Percentiles rank a stretch among this genome's conserved stretches.
Conservation (phyloP, 2,329 filamentous ascomycete genomes). For the Aspergillus carbonarius region DNA sequence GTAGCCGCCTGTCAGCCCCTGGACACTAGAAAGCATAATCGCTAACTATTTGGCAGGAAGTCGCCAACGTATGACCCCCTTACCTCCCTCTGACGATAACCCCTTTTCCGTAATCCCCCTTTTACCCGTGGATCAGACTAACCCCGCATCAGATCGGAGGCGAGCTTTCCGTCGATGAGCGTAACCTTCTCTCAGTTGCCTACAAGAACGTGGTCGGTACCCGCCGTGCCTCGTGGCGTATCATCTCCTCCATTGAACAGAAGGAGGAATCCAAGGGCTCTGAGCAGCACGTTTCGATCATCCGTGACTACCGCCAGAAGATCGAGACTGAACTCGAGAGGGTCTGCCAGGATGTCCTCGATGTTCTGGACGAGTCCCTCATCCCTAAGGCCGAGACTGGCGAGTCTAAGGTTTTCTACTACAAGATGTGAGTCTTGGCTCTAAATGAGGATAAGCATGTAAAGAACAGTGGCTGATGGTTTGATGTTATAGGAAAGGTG, state of each 20-base stretch:
- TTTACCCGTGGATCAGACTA: slow-evolving; percentile 14
- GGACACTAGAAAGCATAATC: slow-evolving; percentile 22
- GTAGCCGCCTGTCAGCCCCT: slow-evolving; percentile 29
- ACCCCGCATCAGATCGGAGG: slow-evolving; percentile 56
- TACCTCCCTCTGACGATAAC: slow-evolving; percentile 5
- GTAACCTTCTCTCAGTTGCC: slow-evolving; percentile 94
- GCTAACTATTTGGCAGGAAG: slow-evolving; percentile 63
- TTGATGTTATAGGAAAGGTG: slow-evolving; percentile 79
- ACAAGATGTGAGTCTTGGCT: slow-evolving; percentile 88
- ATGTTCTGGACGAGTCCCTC: slow-evolving; percentile 87
- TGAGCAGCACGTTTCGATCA: slow-evolving; percentile 89
- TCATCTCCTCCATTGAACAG: slow-evolving; percentile 99
- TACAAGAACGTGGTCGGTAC: slow-evolving; percentile 99
- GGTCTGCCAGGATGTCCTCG: slow-evolving; percentile 96
- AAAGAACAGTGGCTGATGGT: slow-evolving; percentile 81
- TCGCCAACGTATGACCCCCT: slow-evolving; percentile 71
- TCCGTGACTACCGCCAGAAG: slow-evolving; percentile 97
- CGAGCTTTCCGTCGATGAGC: slow-evolving; percentile 68
- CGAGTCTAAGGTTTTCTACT: slow-evolving; percentile 99
- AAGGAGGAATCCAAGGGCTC: slow-evolving; percentile 99
- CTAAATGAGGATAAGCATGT: not conserved
- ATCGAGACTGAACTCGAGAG: slow-evolving; percentile 96
- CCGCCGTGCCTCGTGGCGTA: slow-evolving; percentile 97
- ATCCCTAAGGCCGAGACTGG: slow-evolving; percentile 95
- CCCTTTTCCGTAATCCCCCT: slow-evolving; percentile 12